Percentiles rank a stretch among this genome's conserved stretches.
Evolutionary conservation across 2,329 filamentous ascomycete species (phyloP).

Genomic region (Ceratocystis lukuohia): DNA sequence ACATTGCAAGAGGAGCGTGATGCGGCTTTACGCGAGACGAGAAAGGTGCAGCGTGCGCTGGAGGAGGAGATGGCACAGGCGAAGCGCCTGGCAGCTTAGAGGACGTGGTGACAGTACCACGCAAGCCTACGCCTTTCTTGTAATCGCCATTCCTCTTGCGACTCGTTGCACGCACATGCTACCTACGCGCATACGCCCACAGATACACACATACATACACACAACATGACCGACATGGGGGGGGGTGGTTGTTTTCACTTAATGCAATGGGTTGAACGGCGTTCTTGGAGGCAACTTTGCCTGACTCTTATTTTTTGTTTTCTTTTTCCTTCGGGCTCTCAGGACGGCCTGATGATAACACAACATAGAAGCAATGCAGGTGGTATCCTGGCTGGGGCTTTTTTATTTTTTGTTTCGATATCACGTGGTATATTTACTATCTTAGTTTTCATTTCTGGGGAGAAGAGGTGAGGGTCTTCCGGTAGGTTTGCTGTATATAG

Average conservation of each 20-base stretch:
- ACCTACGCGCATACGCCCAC: neutral
- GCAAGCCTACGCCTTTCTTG: no score
- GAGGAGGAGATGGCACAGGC: constrained; percentile 39
- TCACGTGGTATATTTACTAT: no score
- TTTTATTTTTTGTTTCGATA: no score
- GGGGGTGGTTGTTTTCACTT: no score
- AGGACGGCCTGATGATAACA: no score
- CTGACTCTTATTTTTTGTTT: no score
- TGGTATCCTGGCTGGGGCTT: no score
- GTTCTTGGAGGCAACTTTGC: no score
- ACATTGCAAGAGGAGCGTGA: constrained; percentile 65
- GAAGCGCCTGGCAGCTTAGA: constrained; percentile 12
- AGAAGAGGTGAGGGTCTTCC: neutral
- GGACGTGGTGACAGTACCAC: neutral
- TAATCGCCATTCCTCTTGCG: neutral
- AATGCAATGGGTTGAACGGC: no score
- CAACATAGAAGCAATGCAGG: no score
- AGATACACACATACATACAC: neutral
- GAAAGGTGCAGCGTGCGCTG: constrained; percentile 53
- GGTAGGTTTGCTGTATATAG: neutral
- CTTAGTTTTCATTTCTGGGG: no score
- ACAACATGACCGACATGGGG: neutral
- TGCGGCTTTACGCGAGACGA: constrained; percentile 58
- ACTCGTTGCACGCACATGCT: neutral
- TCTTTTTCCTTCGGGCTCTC: no score